A percentile compares a stretch with the other conserved stretches of the same genome.
Conservation (phyloP, 306 rosid genomes). For the Quercus aquifolioides region DNA sequence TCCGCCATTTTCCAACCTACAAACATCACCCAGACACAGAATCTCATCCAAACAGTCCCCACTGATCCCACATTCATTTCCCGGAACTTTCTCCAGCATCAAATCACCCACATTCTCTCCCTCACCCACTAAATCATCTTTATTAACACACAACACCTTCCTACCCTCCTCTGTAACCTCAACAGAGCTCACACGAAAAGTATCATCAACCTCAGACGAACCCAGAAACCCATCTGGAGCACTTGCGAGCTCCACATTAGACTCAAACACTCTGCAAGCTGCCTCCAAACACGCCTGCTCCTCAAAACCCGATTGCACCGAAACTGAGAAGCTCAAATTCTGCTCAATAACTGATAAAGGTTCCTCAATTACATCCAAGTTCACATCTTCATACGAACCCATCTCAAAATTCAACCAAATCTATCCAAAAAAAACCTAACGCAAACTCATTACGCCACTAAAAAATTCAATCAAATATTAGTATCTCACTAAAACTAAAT, state of each 20-base stretch:
- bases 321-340: conserved; percentile 38
- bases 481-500: conserved; percentile 6
- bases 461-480: conserved; percentile 6
- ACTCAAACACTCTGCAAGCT: conserved; percentile 25
- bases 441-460: conserved; percentile 26
- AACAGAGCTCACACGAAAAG: conserved; percentile 25
- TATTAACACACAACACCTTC: conserved; percentile 6
- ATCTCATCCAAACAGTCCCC: conserved; percentile 19
- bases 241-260: conserved; percentile 23
- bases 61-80: conserved; percentile 21
- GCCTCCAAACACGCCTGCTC: conserved; percentile 39
- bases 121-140: conserved; percentile 32
- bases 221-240: conserved; percentile 21
- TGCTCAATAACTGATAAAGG: conserved; percentile 33
- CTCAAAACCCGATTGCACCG: conserved; percentile 43
- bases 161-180: conserved; percentile 26
- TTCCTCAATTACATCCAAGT: conserved; percentile 41
- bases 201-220: conserved; percentile 8
- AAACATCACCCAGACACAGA: conserved; percentile 25
- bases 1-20: conserved; percentile 15
- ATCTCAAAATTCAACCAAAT: conserved; percentile 35
- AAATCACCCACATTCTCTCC: conserved; percentile 30
- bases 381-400: conserved; percentile 72
- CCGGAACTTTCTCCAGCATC: conserved; percentile 16
- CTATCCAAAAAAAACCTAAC: conserved; percentile 24